Percentiles rank a stretch among this genome's conserved stretches.
Evolutionary conservation across 2,329 filamentous ascomycete genomes (phyloP).

Genomic region (Cyclaneusma minus): DNA sequence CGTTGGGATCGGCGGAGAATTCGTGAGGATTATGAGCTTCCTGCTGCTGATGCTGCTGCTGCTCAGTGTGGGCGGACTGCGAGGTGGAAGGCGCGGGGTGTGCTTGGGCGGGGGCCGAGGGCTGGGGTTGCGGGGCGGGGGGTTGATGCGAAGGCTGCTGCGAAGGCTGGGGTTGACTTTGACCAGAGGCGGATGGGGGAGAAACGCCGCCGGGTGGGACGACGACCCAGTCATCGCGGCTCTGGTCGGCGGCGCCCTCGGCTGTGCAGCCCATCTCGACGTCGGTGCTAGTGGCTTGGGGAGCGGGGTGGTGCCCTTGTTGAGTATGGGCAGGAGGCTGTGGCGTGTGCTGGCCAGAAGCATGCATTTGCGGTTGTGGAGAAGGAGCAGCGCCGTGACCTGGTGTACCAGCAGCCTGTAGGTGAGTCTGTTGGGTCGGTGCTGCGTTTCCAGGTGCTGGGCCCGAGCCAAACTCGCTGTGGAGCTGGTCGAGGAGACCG

Average conservation of each 20-base stretch:
- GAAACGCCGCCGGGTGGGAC: slow-evolving; percentile 46
- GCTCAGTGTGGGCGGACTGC: not conserved
- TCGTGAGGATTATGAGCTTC: slow-evolving; percentile 21
- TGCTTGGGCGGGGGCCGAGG: not conserved
- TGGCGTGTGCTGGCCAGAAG: slow-evolving; percentile 12
- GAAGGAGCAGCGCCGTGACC: slow-evolving; percentile 27
- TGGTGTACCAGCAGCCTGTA: slow-evolving; percentile 43
- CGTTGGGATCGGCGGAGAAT: slow-evolving; percentile 35
- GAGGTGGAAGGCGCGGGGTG: not conserved
- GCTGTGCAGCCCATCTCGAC: slow-evolving; percentile 43
- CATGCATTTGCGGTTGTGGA: slow-evolving; percentile 21
- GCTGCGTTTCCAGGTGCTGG: slow-evolving; percentile 47
- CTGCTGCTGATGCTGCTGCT: slow-evolving; percentile 27
- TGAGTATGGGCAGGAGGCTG: slow-evolving; percentile 5
- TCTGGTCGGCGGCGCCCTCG: slow-evolving; percentile 25
- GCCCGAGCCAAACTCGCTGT: slow-evolving; percentile 41
- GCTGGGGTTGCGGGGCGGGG: slow-evolving; percentile 5
- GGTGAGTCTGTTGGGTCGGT: slow-evolving; percentile 43
- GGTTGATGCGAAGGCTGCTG: slow-evolving; percentile 6
- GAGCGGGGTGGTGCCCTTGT: slow-evolving; percentile 7
- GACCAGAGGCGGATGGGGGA: slow-evolving; percentile 8
- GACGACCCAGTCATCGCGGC: slow-evolving; percentile 58
- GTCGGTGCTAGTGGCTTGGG: slow-evolving; percentile 22
- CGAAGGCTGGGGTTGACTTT: slow-evolving; percentile 9
- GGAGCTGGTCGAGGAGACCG: slow-evolving; percentile 53